Percentiles rank a stretch among this genome's conserved stretches.
phyloP scores from a whole-genome alignment of 2,329 filamentous ascomycete species.

The Zymoseptoria passerinii region DNA sequence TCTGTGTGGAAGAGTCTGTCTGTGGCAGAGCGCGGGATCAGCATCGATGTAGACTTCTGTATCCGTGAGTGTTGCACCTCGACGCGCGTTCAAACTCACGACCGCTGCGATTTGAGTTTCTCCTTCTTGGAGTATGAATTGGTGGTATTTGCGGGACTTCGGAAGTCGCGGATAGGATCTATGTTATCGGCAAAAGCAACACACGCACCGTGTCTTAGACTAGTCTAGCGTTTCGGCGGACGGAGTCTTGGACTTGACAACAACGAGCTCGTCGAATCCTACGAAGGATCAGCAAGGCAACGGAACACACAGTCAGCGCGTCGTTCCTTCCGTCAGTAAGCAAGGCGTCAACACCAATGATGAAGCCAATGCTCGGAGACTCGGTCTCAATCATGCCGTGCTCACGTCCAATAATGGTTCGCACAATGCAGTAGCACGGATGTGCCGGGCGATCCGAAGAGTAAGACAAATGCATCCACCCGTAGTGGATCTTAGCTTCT shows the following conservation, averaged over 20 bases:
- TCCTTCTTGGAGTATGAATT: no score
- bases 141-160: not conserved
- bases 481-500: not conserved
- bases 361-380: not conserved
- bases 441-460: not conserved
- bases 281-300: not conserved
- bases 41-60: not conserved
- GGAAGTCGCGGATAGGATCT: not conserved
- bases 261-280: no score
- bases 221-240: not conserved
- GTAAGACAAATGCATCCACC: not conserved
- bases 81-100: not conserved
- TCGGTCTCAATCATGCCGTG: not conserved
- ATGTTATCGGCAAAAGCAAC: not conserved
- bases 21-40: not conserved
- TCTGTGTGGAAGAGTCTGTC: no score
- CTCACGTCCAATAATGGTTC: not conserved
- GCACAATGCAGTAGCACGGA: not conserved
- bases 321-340: not conserved
- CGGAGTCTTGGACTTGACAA: no score
- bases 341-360: not conserved
- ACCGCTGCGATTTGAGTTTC: not conserved
- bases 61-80: not conserved
- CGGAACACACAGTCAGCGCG: not conserved
- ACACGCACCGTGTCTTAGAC: no score